Evolutionary conservation across 805 yeast species (phyloP), one percentile per base, ranked within the genome.

Genomic region (Wickerhamomyces silvicola): DNA sequence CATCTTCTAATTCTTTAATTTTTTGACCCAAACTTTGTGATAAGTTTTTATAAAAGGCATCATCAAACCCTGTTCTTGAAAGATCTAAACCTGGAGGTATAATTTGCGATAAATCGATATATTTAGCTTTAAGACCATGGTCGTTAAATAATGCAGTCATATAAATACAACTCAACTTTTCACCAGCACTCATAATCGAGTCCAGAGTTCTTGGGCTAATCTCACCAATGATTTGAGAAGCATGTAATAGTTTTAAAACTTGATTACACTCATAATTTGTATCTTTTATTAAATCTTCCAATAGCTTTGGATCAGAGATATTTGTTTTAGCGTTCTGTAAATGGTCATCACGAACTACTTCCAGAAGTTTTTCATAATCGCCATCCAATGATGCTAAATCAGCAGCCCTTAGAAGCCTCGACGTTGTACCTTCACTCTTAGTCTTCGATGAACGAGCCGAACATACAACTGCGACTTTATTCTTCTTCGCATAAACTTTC

Each of bases 351-450:
- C 79, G 70, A 15, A 92, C 78, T 26, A 75, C 66, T n/a, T 75
- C 67, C 32, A 92, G 69, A 12, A 83, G 61, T 11, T 67, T 48
- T 30, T 61, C 59, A 53, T 71, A 86, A 40, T 78, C 79, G 10
- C 67, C 66, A 41, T 75, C 76, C 35, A 75, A 70, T 2, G 77
- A 60, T 1, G 90, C 85, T 25, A 72, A 50, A 37, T 88, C 96
- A 12, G 96, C 90, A n/a, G 97, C 84, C 26, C 69, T 60, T 24
- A 92, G 59, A 16, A 92, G 66, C 43, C 97, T 64, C 3, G 94
- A 81, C 5, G 98, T 92, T 27, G 98, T 92, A 31, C 98, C 98
- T 56, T 90, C 96, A 15, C 85, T 76, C 54, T 92, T 92, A 24
- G 95, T 81, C 40, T 82, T 72, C 1, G 95, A 78, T 10, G 96